Conservation (phyloP, 768 basidiomycete species). For the Botryobasidium botryosum region DNA sequence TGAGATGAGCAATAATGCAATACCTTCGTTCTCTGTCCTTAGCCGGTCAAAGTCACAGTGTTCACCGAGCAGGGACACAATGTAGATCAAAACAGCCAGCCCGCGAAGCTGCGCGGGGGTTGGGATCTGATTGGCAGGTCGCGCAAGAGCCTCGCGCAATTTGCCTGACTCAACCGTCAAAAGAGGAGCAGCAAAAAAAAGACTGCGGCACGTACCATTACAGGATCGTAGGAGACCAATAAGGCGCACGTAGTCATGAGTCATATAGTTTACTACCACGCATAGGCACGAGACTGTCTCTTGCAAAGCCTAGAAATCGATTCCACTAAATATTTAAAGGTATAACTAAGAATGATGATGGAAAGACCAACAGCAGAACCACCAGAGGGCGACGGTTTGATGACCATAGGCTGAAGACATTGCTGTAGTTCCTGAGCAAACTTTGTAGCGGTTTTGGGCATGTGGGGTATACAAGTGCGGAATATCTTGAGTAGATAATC, state of each 20-base stretch:
- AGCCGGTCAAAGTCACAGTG: slow-evolving; percentile 77
- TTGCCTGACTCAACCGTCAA: background rate
- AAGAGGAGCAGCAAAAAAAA: background rate
- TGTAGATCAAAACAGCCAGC: slow-evolving; percentile 59
- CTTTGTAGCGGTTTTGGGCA: slow-evolving; percentile 78
- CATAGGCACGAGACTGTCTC: slow-evolving; percentile 91
- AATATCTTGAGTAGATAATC: slow-evolving; percentile 86
- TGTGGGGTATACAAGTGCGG: slow-evolving; percentile 61
- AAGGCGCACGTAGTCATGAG: slow-evolving; percentile 67
- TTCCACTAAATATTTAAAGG: no score
- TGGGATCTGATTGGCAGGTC: slow-evolving; percentile 1
- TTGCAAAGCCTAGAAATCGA: slow-evolving; percentile 58
- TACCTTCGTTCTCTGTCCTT: slow-evolving; percentile 42
- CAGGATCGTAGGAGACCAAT: slow-evolving; percentile 73
- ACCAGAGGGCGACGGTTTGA: slow-evolving; percentile 57
- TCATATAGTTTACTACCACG: slow-evolving; percentile 64
- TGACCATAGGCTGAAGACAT: slow-evolving; percentile 77
- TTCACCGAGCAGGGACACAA: slow-evolving; percentile 72
- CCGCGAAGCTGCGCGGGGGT: slow-evolving; percentile 7
- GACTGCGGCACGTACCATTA: slow-evolving; percentile 35
- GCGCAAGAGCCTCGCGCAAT: no score
- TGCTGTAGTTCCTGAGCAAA: slow-evolving; percentile 77
- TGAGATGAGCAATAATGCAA: no score
- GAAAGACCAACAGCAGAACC: slow-evolving; percentile 39
- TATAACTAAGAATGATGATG: slow-evolving; percentile 2